These are phyloP conservation scores for Ochetophila trinervis DNA, from an alignment of 306 rosid species.

Conservation along the genomic window DNA sequence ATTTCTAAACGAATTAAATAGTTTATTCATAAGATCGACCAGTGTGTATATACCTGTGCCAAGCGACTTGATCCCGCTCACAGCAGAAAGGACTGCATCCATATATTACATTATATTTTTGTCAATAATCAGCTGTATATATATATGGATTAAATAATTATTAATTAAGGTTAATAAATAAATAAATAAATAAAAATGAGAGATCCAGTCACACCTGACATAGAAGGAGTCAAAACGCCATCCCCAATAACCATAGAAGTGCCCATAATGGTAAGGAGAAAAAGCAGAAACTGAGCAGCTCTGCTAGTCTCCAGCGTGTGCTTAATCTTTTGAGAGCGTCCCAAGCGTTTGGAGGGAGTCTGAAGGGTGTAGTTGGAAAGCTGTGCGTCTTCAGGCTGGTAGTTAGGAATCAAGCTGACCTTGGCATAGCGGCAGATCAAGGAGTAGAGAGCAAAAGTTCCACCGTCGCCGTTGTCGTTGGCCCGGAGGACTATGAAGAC, in stretches of 20 bases:
- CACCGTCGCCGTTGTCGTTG: constrained; percentile 59
- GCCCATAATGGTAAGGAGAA: constrained; percentile 34
- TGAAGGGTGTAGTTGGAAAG: constrained; percentile 34
- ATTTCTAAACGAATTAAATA: not conserved
- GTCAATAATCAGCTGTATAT: too few species aligned
- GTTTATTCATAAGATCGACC: too few species aligned
- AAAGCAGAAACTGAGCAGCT: constrained; percentile 8
- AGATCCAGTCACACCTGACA: constrained; percentile 49
- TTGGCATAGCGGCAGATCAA: constrained; percentile 35
- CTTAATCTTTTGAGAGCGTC: constrained; percentile 23
- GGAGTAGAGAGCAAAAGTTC: constrained; percentile 33
- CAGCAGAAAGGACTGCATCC: constrained; percentile 66
- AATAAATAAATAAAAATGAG: too few species aligned
- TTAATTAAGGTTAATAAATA: too few species aligned
- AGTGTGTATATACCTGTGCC: constrained; percentile 42
- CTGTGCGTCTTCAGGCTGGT: constrained; percentile 33
- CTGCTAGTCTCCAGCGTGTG: constrained; percentile 23
- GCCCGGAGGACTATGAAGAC: constrained; percentile 75
- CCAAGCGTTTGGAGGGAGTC: constrained; percentile 14
- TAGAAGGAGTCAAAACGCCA: constrained; percentile 54
- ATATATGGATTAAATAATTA: too few species aligned
- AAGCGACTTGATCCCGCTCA: constrained; percentile 64
- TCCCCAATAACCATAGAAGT: constrained; percentile 48
- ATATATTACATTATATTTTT: too few species aligned
- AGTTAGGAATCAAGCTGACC: constrained; percentile 34